Evolutionary conservation across 495 filamentous ascomycete genomes (phyloP), one percentile per base, ranked within the genome.

Genomic region (Cenococcum geophilum): DNA sequence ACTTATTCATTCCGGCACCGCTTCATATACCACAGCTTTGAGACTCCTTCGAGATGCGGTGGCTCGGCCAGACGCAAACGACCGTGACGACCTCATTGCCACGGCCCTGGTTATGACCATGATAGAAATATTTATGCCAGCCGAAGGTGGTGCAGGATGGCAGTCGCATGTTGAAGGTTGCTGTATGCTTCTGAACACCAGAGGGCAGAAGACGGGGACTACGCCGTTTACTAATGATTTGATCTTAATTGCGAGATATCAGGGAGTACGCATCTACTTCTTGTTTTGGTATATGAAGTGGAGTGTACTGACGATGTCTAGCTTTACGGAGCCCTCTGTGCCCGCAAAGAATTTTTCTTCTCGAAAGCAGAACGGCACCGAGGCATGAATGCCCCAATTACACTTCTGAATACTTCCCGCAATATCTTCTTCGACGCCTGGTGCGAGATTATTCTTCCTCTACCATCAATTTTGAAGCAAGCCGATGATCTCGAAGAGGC

Each of bases 61-160:
- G n/a, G 42, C 48, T 1, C 57, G 59, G 20, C 50, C 55, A 9
- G 40, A 56, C 37, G 34, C 59, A 9, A 34, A 22, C 0, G 3
- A 55, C 6, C 36, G 64, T 1, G 55, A 23, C 25, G 59, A 66
- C 25, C 37, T 66, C 9, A 12, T 62, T 2, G 59, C 59, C 8
- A 62, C 64, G 3, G 59, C 59, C 4, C 55, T 66, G 9, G 59
- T 66, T 1, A 58, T 66, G 59, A 62, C 59, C 20, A 59, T 60
- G 6, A 59, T 36, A 1, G 64, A 66, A 35, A 9, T 62, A 11
- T 66, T 66, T 43, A 32, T 66, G 25, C 52, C 52, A 5, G 62
- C 59, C 42, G 59, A 57, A 18, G 59, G 54, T 22, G 60, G 64
- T 23, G 9, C 53, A 8, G 62, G 55, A 56, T 60, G 62, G 45